A percentile compares a stretch with the other conserved stretches of the same genome.
These are phyloP conservation scores for Candida glucosophila DNA, from an alignment of 1,139 yeast species.

Conservation along the genomic window DNA sequence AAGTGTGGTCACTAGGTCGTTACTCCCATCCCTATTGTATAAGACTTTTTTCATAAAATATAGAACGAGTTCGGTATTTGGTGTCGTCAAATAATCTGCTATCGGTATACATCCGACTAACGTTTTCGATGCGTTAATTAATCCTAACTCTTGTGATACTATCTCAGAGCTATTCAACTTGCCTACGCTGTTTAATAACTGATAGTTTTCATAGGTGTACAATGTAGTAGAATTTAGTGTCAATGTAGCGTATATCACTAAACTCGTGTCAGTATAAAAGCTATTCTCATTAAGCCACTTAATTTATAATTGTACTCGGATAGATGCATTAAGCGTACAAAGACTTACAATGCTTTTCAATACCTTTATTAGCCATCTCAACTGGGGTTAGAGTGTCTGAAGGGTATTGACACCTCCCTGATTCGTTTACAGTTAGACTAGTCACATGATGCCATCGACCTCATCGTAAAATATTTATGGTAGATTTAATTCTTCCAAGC, in stretches of 20 bases:
- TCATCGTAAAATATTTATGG: too few species aligned
- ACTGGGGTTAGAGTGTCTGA: too few species aligned
- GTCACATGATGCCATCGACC: too few species aligned
- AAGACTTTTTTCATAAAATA: constrained; percentile 43
- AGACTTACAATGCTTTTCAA: constrained; percentile 26
- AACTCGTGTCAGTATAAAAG: constrained; percentile 7
- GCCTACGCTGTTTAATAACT: constrained; percentile 26
- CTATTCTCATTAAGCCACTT: neutral
- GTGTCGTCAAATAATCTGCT: constrained; percentile 16
- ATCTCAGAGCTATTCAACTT: constrained; percentile 45
- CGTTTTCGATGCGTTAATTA: constrained; percentile 40
- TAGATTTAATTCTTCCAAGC: too few species aligned
- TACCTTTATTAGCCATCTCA: constrained; percentile 18
- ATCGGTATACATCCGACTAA: constrained; percentile 37
- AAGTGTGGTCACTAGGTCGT: constrained; percentile 43
- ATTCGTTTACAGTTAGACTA: too few species aligned
- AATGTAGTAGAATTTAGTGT: constrained; percentile 49
- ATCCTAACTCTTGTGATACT: constrained; percentile 47
- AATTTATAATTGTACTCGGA: constrained; percentile 1
- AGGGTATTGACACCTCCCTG: too few species aligned
- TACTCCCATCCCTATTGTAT: constrained; percentile 34
- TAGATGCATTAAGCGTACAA: neutral
- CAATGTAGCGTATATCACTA: constrained; percentile 37
- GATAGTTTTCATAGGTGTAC: constrained; percentile 45
- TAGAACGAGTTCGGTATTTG: constrained; percentile 28